Evolutionary conservation across 495 filamentous ascomycete genomes (phyloP).

Genomic region (Penicillium ochrochloron): DNA sequence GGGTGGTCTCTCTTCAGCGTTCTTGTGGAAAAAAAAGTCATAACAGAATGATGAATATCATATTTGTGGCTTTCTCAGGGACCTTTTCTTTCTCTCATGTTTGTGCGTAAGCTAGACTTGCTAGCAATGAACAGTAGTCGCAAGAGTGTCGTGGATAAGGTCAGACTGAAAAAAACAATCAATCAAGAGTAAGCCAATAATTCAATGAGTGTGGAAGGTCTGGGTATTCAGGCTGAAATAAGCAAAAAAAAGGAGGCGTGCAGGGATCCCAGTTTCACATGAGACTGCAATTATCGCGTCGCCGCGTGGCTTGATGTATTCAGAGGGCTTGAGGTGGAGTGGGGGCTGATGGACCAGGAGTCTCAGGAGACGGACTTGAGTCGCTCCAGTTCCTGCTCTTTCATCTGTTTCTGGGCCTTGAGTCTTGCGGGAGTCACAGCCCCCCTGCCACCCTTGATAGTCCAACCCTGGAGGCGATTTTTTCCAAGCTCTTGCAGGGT

Average conservation of each 20-base stretch:
- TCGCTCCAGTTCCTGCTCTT: slow-evolving; percentile 31
- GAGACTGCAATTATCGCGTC: slow-evolving; percentile 4
- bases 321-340: background rate
- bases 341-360: background rate
- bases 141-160: background rate
- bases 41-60: slow-evolving; percentile 1
- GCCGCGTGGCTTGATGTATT: background rate
- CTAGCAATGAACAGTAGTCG: background rate
- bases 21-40: slow-evolving; percentile 24
- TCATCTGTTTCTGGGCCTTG: slow-evolving; percentile 45
- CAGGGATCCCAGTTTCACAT: slow-evolving; percentile 12
- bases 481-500: slow-evolving; percentile 64
- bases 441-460: slow-evolving; percentile 59
- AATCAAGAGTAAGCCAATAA: background rate
- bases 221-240: slow-evolving; percentile 14
- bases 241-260: background rate
- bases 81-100: background rate
- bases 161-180: background rate
- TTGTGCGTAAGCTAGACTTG: background rate
- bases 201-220: background rate
- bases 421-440: slow-evolving; percentile 51
- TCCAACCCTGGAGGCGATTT: slow-evolving; percentile 64
- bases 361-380: slow-evolving; percentile 12
- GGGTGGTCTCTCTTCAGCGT: slow-evolving; percentile 32
- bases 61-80: background rate